phyloP scores from a whole-genome alignment of 2,329 filamentous ascomycete genomes.

The Aureobasidium sp. region DNA sequence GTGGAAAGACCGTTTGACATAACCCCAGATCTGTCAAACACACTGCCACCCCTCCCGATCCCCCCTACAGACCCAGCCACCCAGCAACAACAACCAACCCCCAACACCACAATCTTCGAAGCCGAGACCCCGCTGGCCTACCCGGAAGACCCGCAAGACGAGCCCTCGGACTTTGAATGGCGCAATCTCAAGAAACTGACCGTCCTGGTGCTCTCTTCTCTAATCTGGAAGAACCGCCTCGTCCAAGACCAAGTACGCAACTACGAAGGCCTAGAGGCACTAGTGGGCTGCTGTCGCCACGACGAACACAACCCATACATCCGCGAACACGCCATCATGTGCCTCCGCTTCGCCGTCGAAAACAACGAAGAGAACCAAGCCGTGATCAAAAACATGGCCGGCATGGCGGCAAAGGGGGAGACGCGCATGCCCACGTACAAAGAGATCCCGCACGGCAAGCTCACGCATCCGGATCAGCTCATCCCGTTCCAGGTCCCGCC shows the following conservation, averaged over 20 bases:
- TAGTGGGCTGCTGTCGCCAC: slow-evolving; percentile 83
- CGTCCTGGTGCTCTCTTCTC: slow-evolving; percentile 78
- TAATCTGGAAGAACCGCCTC: slow-evolving; percentile 77
- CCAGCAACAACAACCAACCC: slow-evolving; percentile 33
- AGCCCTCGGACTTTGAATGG: slow-evolving; percentile 62
- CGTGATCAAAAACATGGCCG: slow-evolving; percentile 57
- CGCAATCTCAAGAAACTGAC: slow-evolving; percentile 88
- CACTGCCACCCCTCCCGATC: slow-evolving; percentile 32
- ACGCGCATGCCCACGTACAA: slow-evolving; percentile 9
- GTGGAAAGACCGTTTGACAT: slow-evolving; percentile 62
- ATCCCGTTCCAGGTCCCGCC: slow-evolving; percentile 11
- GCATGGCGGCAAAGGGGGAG: slow-evolving; percentile 8
- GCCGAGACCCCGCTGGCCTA: slow-evolving; percentile 36
- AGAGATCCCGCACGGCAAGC: slow-evolving; percentile 14
- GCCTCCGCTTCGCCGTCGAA: slow-evolving; percentile 65
- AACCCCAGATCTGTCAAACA: slow-evolving; percentile 27
- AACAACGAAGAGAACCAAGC: slow-evolving; percentile 66
- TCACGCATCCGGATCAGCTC: slow-evolving; percentile 14
- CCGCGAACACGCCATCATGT: slow-evolving; percentile 82
- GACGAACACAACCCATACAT: slow-evolving; percentile 93
- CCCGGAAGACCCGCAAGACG: slow-evolving; percentile 48
- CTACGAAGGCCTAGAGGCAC: slow-evolving; percentile 76
- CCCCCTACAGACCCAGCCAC: slow-evolving; percentile 41
- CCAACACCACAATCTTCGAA: slow-evolving; percentile 32
- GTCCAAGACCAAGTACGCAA: slow-evolving; percentile 85